Evolutionary conservation across 805 yeast species (phyloP).

Genomic region (Sugiyamaella lignohabitans): DNA sequence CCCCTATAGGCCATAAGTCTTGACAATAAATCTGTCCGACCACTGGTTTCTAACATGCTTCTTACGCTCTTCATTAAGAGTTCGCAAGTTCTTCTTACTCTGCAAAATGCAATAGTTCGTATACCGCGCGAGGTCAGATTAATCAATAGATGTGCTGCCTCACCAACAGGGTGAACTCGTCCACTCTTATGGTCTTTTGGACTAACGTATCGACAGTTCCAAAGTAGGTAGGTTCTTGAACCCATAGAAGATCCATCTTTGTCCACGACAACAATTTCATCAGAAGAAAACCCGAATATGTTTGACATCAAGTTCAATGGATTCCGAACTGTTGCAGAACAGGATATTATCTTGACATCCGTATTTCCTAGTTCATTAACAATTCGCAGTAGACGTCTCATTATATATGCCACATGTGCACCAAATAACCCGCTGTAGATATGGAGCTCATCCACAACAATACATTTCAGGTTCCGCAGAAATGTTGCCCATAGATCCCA

Average conservation of each 20-base stretch:
- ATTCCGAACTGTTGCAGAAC: conserved; percentile 85
- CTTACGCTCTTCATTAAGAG: conserved; percentile 78
- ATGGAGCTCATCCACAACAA: conserved; percentile 82
- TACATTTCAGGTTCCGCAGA: conserved; percentile 54
- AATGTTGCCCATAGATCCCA: conserved; percentile 70
- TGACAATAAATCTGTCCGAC: conserved; percentile 18
- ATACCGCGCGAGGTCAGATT: conserved; percentile 57
- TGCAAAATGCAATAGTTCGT: conserved; percentile 85
- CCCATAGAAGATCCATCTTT: conserved; percentile 91
- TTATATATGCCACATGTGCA: conserved; percentile 77
- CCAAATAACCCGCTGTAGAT: conserved; percentile 85
- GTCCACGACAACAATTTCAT: conserved; percentile 46
- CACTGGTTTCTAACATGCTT: conserved; percentile 37
- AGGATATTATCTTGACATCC: conserved; percentile 65
- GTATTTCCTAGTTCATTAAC: conserved; percentile 48
- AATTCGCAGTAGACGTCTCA: conserved; percentile 71
- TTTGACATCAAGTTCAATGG: conserved; percentile 68
- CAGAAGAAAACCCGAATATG: conserved; percentile 56
- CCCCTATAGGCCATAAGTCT: conserved; percentile 88
- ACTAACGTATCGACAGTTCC: conserved; percentile 77
- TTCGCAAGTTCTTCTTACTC: conserved; percentile 81
- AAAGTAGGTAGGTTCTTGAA: conserved; percentile 62
- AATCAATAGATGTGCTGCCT: conserved; percentile 68
- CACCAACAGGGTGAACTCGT: conserved; percentile 63
- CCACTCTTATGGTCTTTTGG: conserved; percentile 51